Evolutionary conservation across 2,329 filamentous ascomycete species (phyloP).

Genomic region (Whalleya microplaca): DNA sequence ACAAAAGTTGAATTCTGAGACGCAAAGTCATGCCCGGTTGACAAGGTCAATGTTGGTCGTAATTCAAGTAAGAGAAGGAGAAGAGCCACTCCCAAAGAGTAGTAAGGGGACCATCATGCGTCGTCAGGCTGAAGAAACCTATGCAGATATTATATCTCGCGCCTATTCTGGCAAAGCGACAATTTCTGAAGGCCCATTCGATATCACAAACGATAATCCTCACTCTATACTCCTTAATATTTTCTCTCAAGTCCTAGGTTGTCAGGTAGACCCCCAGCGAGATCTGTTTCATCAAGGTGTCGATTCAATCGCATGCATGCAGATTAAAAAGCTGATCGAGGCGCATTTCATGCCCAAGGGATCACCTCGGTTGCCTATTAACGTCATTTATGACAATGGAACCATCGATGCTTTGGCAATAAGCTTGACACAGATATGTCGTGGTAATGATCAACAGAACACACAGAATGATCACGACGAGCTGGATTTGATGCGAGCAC

Average conservation of each 20-base stretch:
- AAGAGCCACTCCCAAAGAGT: conserved; percentile 58
- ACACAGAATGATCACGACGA: conserved; percentile 14
- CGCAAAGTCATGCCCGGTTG: conserved; percentile 56
- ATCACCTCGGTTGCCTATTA: conserved; percentile 49
- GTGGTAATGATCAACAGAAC: background rate
- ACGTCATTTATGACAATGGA: conserved; percentile 63
- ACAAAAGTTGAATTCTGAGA: conserved; percentile 50
- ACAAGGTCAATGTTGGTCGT: conserved; percentile 54
- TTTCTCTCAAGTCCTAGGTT: conserved; percentile 38
- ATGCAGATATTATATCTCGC: conserved; percentile 47
- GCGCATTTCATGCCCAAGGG: conserved; percentile 23
- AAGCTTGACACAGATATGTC: conserved; percentile 25
- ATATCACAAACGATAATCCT: conserved; percentile 42
- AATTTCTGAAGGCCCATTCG: conserved; percentile 2
- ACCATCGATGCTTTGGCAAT: conserved; percentile 44
- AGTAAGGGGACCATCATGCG: conserved; percentile 66
- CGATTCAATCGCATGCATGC: conserved; percentile 62
- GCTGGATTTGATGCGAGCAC: conserved; percentile 29
- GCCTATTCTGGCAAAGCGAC: conserved; percentile 43
- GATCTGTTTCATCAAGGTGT: conserved; percentile 63
- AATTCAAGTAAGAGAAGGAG: conserved; percentile 38
- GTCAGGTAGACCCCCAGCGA: conserved; percentile 38
- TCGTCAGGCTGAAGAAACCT: conserved; percentile 53
- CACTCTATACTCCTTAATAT: conserved; percentile 36
- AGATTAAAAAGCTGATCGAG: conserved; percentile 47